Base-by-base conservation (phyloP, 202 grass and related monocot genomes). In the Schoenoplectus triqueter region DNA sequence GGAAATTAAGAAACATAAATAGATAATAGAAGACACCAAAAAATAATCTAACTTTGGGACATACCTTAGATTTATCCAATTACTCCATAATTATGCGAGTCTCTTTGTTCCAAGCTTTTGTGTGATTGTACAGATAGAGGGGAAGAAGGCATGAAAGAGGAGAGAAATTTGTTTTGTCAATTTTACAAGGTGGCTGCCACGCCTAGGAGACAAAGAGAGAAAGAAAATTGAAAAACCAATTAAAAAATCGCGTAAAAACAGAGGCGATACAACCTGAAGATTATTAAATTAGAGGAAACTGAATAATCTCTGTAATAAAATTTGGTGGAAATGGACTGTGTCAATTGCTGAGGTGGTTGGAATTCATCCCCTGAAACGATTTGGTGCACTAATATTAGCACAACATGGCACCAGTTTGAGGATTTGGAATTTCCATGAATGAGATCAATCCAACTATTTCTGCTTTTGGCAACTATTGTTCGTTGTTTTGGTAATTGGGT, bases 161-260 rank as follows among this genome's bases (percentile, higher is more conserved):
- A 31, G 31, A 81, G 65, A 69, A 73, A 40, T 57, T 57, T 40
- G 81, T 15, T 70, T 83, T 69, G 44, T 83, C 81, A 83, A 83
- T 71, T 83, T 69, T 64, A 71, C 81, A 71, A 83, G 47, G 81
- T 83, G 81, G 81, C 66, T 83, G 51, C 59, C 81, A 83, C 81
- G 81, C 48, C 49, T 59, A 69, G 50, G 80, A 83, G 80, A 69
- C 47, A 82, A 62, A 31, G 31, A 68, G 31, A 82, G 59, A 57
- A 0, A 82, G 1, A 83, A 22, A 56, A 82, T 68, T 66, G 63
- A 46, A 83, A 66, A 55, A 83, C 51, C 49, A 83, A 69, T 83
- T 83, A 55, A 70, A 69, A 77, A 79, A 42, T 2, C 20, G 75
- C 15, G 1, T 18, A 18, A 79, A 61, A 79, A 79, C 75, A 79